Base-by-base conservation (phyloP, 192 early-diverging fungal genomes). In the Umbelopsis isabellina region DNA sequence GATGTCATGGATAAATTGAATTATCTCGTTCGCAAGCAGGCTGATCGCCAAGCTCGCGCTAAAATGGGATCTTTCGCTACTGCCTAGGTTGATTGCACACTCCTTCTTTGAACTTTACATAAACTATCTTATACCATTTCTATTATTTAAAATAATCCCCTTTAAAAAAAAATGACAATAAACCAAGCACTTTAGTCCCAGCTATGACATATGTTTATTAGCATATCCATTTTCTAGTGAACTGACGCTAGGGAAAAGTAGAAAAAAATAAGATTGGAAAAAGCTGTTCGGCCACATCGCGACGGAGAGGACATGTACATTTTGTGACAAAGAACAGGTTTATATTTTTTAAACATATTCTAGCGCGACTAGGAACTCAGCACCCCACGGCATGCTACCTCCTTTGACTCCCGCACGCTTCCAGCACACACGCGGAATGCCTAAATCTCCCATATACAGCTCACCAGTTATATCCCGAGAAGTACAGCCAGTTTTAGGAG, bases 381-480 rank as follows among this genome's bases (percentile, higher is more conserved):
- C 83, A 6, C 87, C 87, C 85, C 85, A 89, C 3, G 87, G 87
- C 75, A 87, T 64, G 9, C 71, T 79, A 80, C 79, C 78, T 22
- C 74, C 79, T 68, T 84, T 84, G 20, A 89, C 75, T 10, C 85
- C 87, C 15, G 82, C 82, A 25, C 79, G 81, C 67, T 90, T 87
- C 82, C 90, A 91, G 45, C 90, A 88, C 9, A 79, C 51, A 21
- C 83, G 78, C 0, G 93, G 91, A 46, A 92, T 89, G 2, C 91
- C 91, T 22, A 94, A 77, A 75, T 94, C 93, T 1, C 88, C 90
- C 72, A 94, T 68, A 67, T 91, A 90, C 48, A 94, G 70, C 64
- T 93, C 91, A 27, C 91, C 93, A 9, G 85, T 83, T 1, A 86
- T 80, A 33, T 81, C 73, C 33, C 85, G 74, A 3, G 84, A 78